These are phyloP conservation scores for Septoria linicola DNA, from an alignment of 2,329 filamentous ascomycete genomes.

Conservation along the genomic window DNA sequence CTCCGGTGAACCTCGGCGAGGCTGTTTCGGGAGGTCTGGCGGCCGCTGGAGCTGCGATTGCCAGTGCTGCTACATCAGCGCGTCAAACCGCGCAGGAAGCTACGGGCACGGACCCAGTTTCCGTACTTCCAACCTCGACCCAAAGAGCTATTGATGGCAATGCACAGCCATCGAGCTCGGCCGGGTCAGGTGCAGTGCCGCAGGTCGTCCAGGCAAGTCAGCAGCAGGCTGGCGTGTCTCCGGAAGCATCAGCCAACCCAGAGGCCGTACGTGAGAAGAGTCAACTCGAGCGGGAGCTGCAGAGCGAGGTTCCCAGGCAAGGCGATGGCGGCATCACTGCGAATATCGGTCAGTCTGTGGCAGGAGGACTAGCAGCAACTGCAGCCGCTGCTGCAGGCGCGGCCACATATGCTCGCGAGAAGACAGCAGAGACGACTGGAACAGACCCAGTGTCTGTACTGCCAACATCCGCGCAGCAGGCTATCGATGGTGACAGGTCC, in stretches of 20 bases:
- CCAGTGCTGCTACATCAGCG: slow-evolving; percentile 39
- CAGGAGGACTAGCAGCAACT: slow-evolving; percentile 1
- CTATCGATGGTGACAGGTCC: slow-evolving; percentile 32
- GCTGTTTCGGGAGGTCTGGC: slow-evolving; percentile 12
- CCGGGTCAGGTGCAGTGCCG: slow-evolving; percentile 10
- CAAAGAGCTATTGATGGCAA: slow-evolving; percentile 35
- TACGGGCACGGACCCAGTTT: slow-evolving; percentile 10
- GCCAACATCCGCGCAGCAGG: slow-evolving; percentile 43
- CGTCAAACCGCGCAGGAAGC: slow-evolving; percentile 11
- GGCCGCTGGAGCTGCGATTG: slow-evolving; percentile 34
- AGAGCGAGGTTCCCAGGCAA: slow-evolving; percentile 45
- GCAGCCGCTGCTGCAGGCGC: slow-evolving; percentile 40
- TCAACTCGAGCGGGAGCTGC: slow-evolving; percentile 38
- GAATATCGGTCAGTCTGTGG: slow-evolving; percentile 1
- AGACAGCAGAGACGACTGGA: slow-evolving; percentile 39
- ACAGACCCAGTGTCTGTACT: slow-evolving; percentile 49
- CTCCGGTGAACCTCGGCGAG: neutral
- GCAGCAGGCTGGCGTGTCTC: slow-evolving; percentile 45
- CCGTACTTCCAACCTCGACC: slow-evolving; percentile 34
- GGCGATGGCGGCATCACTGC: slow-evolving; percentile 14
- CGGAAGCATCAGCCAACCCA: slow-evolving; percentile 64
- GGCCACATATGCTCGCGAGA: slow-evolving; percentile 37
- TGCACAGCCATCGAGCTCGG: slow-evolving; percentile 22
- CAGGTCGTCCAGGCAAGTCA: slow-evolving; percentile 4
- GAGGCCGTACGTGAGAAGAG: slow-evolving; percentile 2